A percentile compares a stretch with the other conserved stretches of the same genome.
These are phyloP conservation scores for Fusarium zealandicum DNA, from an alignment of 2,329 filamentous ascomycete species.

Conservation along the genomic window DNA sequence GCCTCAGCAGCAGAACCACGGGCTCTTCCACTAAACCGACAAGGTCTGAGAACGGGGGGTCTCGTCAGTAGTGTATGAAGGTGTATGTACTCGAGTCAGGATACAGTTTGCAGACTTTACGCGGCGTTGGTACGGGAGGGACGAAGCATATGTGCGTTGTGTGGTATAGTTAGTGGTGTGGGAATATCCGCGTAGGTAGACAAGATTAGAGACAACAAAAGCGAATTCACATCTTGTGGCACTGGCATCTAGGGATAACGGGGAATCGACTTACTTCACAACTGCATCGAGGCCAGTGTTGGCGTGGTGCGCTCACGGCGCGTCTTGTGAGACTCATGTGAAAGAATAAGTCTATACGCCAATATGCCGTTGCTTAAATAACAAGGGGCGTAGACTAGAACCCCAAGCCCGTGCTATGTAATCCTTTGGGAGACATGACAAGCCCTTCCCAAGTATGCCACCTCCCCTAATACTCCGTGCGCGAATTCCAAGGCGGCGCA, in stretches of 20 bases:
- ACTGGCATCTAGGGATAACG: background rate
- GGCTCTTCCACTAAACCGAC: slow-evolving; percentile 50
- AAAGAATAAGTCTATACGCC: slow-evolving; percentile 24
- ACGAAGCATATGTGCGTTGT: slow-evolving; percentile 18
- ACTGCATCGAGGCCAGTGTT: too few species aligned
- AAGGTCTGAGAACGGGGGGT: background rate
- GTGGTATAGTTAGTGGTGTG: slow-evolving; percentile 19
- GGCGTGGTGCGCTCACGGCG: background rate
- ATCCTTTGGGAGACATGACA: slow-evolving; percentile 1
- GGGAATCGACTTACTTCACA: slow-evolving; percentile 1
- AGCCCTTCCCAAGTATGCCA: background rate
- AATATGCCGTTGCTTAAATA: slow-evolving; percentile 10
- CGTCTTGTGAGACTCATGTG: background rate
- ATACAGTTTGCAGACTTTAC: slow-evolving; percentile 30
- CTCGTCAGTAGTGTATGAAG: slow-evolving; percentile 2
- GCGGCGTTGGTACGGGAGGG: slow-evolving; percentile 38
- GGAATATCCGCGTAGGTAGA: slow-evolving; percentile 15
- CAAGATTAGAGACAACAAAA: slow-evolving; percentile 13
- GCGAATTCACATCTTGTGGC: background rate
- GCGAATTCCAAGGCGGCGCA: slow-evolving; percentile 26
- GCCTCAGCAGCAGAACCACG: slow-evolving; percentile 44
- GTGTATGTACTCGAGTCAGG: slow-evolving; percentile 15
- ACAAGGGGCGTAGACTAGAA: slow-evolving; percentile 5
- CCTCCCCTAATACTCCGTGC: slow-evolving; percentile 33
- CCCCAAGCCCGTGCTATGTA: slow-evolving; percentile 2